Conservation (phyloP, 2,329 filamentous ascomycete species). For the Trematosphaeria pertusa region DNA sequence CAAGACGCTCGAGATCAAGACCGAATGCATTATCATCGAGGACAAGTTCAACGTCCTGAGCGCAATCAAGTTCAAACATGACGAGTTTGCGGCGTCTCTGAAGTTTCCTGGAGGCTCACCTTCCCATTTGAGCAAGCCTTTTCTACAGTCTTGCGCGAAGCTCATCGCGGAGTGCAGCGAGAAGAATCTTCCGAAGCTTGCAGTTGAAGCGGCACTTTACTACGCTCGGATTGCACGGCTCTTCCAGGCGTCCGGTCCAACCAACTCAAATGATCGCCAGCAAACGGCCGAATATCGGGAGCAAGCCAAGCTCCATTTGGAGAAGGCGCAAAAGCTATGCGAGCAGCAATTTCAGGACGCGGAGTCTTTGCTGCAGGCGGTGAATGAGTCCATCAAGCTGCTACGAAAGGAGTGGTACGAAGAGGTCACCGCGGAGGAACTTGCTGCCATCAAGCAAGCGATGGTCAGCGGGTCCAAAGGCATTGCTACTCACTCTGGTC, state of each 20-base stretch:
- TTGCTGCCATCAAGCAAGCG: constrained; percentile 54
- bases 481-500: constrained; percentile 56
- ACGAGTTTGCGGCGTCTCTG: neutral
- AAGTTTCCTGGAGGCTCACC: constrained; percentile 22
- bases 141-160: constrained; percentile 34
- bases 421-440: constrained; percentile 51
- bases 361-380: constrained; percentile 26
- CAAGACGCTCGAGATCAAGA: constrained; percentile 35
- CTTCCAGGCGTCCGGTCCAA: constrained; percentile 25
- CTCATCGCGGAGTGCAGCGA: constrained; percentile 38
- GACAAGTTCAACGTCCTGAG: constrained; percentile 37
- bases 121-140: constrained; percentile 12
- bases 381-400: constrained; percentile 36
- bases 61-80: neutral
- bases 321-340: constrained; percentile 42
- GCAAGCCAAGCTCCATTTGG: constrained; percentile 34
- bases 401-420: constrained; percentile 49
- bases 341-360: constrained; percentile 39
- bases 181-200: constrained; percentile 47
- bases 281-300: constrained; percentile 21
- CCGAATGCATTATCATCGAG: constrained; percentile 34
- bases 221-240: constrained; percentile 40
- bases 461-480: constrained; percentile 55
- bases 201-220: constrained; percentile 45
- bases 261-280: constrained; percentile 7